Evolutionary conservation across 306 rosid species (phyloP).

Genomic region (Chamaecrista fasciculata): DNA sequence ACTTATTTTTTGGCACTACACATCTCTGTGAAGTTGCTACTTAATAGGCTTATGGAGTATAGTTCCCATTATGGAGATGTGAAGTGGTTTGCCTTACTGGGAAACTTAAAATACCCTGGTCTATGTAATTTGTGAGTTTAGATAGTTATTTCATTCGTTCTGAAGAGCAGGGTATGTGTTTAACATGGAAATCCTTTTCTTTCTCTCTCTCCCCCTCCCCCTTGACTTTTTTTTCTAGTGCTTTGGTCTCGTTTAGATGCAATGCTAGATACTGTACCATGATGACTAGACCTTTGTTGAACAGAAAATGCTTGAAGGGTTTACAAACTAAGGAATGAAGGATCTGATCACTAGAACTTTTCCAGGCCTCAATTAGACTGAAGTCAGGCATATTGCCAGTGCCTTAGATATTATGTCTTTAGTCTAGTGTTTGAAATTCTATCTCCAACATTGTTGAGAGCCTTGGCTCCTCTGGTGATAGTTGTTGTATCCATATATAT

Average conservation of each 20-base stretch:
- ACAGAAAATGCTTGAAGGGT: background rate
- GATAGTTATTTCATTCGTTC: background rate
- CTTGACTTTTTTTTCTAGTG: background rate
- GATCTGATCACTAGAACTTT: background rate
- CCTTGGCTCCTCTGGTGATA: background rate
- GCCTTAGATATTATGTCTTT: background rate
- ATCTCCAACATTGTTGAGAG: background rate
- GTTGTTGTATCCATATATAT: background rate
- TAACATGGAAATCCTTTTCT: background rate
- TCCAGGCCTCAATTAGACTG: background rate
- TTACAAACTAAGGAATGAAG: background rate
- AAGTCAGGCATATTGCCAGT: background rate
- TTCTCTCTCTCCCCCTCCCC: background rate
- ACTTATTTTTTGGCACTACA: background rate
- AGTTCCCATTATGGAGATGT: background rate
- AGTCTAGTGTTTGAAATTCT: background rate
- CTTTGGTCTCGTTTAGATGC: background rate
- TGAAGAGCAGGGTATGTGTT: background rate
- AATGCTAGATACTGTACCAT: background rate
- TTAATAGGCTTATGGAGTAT: background rate
- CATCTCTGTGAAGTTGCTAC: background rate
- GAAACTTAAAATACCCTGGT: background rate
- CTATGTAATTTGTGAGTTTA: background rate
- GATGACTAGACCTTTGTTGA: background rate
- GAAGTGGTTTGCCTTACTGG: background rate